Evolutionary conservation across 2,329 filamentous ascomycete species (phyloP), one percentile per base, ranked within the genome.

Genomic region (Tricladium varicosporioides): DNA sequence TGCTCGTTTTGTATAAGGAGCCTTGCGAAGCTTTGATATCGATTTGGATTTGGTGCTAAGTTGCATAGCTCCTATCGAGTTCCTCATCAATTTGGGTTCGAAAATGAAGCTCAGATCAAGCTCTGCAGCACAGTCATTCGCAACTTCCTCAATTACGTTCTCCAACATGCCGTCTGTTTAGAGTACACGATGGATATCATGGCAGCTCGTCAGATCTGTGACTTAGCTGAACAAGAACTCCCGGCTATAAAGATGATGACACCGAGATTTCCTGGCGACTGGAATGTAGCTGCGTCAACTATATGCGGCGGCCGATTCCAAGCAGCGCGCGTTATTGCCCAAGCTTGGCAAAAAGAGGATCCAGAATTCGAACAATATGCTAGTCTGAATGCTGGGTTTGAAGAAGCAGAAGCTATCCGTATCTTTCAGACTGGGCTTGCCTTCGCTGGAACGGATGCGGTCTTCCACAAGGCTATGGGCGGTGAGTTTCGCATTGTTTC

Each of bases 141-240:
- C 58, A 96, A 94, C 69, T 97, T 97, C 69, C 83, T 96, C 61
- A 89, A 91, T 62, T 99, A 97, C 64, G 78, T 97, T 0, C 78
- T 92, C 9, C 83, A 88, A 59, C 92, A 97, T 68, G 82, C 89
- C 40, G 93, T 95, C 14, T 96, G 92, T 67, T 87, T 89, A 0
- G 94, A 97, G 70, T 89, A 92, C 68, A 77, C 73, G 0, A 75
- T 80, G 0, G 82, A 93, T 61, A 78, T 97, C 57, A 73, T 82
- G 14, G 75, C 79, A 0, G 91, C 92, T 0, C 76, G 87, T 7
- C 70, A 71, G 1, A 70, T 93, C 27, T 96, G 91, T 65, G 80
- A 85, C 16, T 68, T 78, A 13, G 91, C 89, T 1, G 78, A 83
- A 2, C 67, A 75, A 1, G 91, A 97, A 71, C 78, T 94, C 36